A percentile compares a stretch with the other conserved stretches of the same genome.
These are phyloP conservation scores for Suhomyces bokatorum DNA, from an alignment of 1,139 yeast species.

Conservation along the genomic window DNA sequence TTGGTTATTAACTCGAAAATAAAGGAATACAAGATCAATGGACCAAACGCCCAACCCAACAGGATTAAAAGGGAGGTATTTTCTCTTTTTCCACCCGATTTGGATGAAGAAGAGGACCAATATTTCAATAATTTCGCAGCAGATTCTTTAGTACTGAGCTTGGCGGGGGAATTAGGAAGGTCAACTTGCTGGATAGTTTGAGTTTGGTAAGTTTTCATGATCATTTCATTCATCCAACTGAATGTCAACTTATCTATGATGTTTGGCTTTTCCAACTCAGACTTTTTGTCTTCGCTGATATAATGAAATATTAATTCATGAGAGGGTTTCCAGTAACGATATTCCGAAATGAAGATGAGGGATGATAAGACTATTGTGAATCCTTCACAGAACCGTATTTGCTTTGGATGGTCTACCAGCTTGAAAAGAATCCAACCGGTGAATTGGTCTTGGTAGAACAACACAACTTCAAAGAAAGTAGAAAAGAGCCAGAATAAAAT, in stretches of 20 bases:
- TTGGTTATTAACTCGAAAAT: slow-evolving; percentile 47
- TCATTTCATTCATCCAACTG: slow-evolving; percentile 62
- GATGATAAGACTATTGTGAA: slow-evolving; percentile 23
- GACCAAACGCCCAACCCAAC: slow-evolving; percentile 50
- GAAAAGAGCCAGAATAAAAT: slow-evolving; percentile 46
- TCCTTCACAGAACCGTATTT: slow-evolving; percentile 19
- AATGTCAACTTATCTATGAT: slow-evolving; percentile 54
- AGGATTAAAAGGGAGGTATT: slow-evolving; percentile 43
- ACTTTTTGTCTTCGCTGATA: slow-evolving; percentile 11
- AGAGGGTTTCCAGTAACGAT: slow-evolving; percentile 32
- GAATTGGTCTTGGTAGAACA: slow-evolving; percentile 32
- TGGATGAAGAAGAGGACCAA: slow-evolving; percentile 17
- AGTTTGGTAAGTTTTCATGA: slow-evolving; percentile 48
- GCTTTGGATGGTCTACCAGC: slow-evolving; percentile 14
- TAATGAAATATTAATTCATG: slow-evolving; percentile 24
- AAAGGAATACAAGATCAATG: slow-evolving; percentile 42
- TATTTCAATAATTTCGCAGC: slow-evolving; percentile 19
- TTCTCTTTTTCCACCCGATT: slow-evolving; percentile 2
- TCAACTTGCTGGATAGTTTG: slow-evolving; percentile 51
- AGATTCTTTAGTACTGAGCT: slow-evolving; percentile 40
- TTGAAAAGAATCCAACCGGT: slow-evolving; percentile 28
- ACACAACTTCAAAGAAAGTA: slow-evolving; percentile 21
- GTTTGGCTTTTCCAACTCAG: slow-evolving; percentile 41
- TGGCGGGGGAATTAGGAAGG: slow-evolving; percentile 55
- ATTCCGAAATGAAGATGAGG: slow-evolving; percentile 27